A percentile compares a stretch with the other conserved stretches of the same genome.
These are phyloP conservation scores for Phellopilus nigrolimitatus DNA, from an alignment of 1,284 basidiomycete species.

Conservation along the genomic window DNA sequence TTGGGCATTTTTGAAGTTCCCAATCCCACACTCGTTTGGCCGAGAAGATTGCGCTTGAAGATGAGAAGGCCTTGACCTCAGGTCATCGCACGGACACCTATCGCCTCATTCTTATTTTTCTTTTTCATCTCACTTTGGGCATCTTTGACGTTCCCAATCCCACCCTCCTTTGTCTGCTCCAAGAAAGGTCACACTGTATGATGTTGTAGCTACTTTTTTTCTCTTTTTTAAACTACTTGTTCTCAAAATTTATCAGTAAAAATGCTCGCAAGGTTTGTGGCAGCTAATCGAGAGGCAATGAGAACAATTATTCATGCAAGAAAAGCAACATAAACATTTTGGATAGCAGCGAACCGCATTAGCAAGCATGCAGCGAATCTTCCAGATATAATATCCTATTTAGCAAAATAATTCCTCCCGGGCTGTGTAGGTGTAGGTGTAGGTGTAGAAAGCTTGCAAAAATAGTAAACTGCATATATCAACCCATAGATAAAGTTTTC, in stretches of 20 bases:
- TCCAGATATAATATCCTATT: too few relatives aligned
- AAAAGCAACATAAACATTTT: too few relatives aligned
- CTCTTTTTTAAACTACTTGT: neutral
- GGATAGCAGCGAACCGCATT: neutral
- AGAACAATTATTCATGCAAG: neutral
- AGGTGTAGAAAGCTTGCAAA: too few relatives aligned
- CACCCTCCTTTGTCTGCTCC: constrained; percentile 3
- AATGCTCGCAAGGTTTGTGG: too few relatives aligned
- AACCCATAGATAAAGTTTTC: neutral
- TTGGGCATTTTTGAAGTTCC: neutral
- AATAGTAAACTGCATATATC: too few relatives aligned
- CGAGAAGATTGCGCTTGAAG: constrained; percentile 35
- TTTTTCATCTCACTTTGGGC: neutral
- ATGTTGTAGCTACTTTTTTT: constrained; percentile 8
- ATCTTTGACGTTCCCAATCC: neutral
- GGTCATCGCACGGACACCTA: neutral
- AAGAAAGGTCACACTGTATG: neutral
- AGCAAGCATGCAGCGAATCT: neutral
- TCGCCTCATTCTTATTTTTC: neutral
- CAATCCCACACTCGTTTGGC: constrained; percentile 7
- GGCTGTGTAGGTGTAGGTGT: too few relatives aligned
- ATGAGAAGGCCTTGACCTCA: constrained; percentile 6
- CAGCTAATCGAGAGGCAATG: too few relatives aligned
- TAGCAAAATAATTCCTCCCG: too few relatives aligned
- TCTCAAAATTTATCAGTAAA: neutral